Evolutionary conservation across 306 rosid genomes (phyloP).

Genomic region (Cicer pinnatifidum): DNA sequence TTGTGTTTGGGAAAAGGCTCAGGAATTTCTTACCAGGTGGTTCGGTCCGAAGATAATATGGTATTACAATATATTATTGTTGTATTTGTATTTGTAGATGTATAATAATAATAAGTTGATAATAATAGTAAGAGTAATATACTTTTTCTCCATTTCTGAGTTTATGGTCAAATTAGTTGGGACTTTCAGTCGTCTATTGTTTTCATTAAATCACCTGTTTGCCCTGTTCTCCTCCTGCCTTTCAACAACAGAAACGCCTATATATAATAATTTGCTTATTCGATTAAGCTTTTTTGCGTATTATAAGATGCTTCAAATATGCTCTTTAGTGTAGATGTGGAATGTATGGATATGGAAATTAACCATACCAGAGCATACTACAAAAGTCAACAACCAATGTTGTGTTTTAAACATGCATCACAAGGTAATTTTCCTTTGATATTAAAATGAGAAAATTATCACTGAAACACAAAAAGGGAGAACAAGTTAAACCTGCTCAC

Average conservation of each 20-base stretch:
- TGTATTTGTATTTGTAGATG: slow-evolving; percentile 36
- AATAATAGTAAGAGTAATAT: neutral
- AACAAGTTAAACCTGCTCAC: too few relatives aligned
- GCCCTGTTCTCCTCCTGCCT: neutral
- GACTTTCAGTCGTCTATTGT: slow-evolving; percentile 23
- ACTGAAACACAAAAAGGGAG: too few relatives aligned
- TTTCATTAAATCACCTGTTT: slow-evolving; percentile 7
- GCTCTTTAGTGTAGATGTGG: neutral
- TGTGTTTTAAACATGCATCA: too few relatives aligned
- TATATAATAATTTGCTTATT: slow-evolving; percentile 2
- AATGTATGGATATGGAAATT: neutral
- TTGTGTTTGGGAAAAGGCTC: slow-evolving; percentile 63
- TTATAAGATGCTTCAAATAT: neutral
- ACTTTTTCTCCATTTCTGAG: slow-evolving; percentile 32
- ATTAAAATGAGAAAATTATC: too few relatives aligned
- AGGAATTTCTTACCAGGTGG: slow-evolving; percentile 56
- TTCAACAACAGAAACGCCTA: slow-evolving; percentile 1
- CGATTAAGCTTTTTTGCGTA: neutral
- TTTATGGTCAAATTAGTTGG: slow-evolving; percentile 9
- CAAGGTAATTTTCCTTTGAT: too few relatives aligned
- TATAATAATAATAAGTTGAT: slow-evolving; percentile 6
- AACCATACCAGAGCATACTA: too few relatives aligned
- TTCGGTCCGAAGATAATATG: slow-evolving; percentile 54
- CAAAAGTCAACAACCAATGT: too few relatives aligned
- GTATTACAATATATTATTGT: slow-evolving; percentile 29